Percentiles rank a stretch among this genome's conserved stretches.
Evolutionary conservation across 1,284 basidiomycete species (phyloP).

Genomic region (Peniophora sp.): DNA sequence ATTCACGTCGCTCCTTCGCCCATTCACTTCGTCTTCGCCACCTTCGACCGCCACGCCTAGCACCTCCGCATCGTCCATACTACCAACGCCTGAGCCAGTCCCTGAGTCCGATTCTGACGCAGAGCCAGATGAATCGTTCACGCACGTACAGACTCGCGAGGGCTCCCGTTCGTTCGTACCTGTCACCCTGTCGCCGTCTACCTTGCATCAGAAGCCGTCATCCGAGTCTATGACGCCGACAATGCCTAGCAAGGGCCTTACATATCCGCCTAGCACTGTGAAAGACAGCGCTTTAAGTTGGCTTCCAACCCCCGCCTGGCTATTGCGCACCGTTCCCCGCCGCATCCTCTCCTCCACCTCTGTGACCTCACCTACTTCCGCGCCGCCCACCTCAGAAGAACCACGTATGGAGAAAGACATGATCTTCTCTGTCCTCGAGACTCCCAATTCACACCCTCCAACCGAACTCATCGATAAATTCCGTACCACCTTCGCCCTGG

Average conservation of each 20-base stretch:
- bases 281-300: not conserved
- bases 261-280: not conserved
- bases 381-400: slow-evolving; percentile 37
- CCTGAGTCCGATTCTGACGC: not conserved
- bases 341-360: slow-evolving; percentile 24
- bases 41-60: slow-evolving; percentile 8
- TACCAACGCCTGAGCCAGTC: not conserved
- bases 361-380: slow-evolving; percentile 25
- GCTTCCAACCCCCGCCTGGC: not conserved
- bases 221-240: slow-evolving; percentile 7
- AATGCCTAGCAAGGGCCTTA: slow-evolving; percentile 16
- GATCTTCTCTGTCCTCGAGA: slow-evolving; percentile 71
- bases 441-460: slow-evolving; percentile 54
- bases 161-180: slow-evolving; percentile 51
- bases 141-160: slow-evolving; percentile 51
- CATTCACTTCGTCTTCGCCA: slow-evolving; percentile 49
- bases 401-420: slow-evolving; percentile 18
- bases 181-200: slow-evolving; percentile 31
- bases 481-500: slow-evolving; percentile 71
- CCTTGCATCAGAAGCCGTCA: slow-evolving; percentile 4
- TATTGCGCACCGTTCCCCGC: slow-evolving; percentile 9
- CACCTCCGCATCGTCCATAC: not conserved
- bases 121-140: slow-evolving; percentile 49
- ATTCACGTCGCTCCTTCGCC: slow-evolving; percentile 52
- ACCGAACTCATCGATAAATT: slow-evolving; percentile 70